Percentiles rank a stretch among this genome's conserved stretches.
phyloP scores from a whole-genome alignment of 495 filamentous ascomycete species.

The Cercophora scortea region DNA sequence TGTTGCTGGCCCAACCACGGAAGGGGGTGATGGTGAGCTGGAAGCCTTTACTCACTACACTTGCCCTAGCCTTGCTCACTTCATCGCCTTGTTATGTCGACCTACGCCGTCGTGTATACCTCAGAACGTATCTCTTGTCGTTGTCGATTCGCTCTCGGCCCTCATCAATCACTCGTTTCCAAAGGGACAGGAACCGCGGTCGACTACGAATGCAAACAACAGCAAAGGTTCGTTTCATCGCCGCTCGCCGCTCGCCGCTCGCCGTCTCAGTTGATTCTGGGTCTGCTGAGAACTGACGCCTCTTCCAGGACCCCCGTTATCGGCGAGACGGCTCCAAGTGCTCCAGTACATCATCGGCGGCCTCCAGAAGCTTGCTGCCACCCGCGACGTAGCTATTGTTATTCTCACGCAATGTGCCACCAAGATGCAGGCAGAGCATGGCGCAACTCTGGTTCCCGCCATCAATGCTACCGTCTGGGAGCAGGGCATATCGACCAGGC shows the following conservation, averaged over 20 bases:
- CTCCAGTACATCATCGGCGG: conserved; percentile 38
- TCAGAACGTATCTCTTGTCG: conserved; percentile 51
- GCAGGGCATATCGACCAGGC: conserved; percentile 51
- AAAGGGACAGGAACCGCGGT: conserved; percentile 19
- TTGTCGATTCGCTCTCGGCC: conserved; percentile 69
- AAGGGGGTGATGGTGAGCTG: neutral
- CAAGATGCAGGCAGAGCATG: conserved; percentile 49
- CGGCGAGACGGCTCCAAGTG: conserved; percentile 32
- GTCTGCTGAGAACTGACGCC: too few relatives aligned
- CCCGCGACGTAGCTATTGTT: conserved; percentile 58
- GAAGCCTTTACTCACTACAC: conserved; percentile 22
- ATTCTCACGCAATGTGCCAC: conserved; percentile 66
- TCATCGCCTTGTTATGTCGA: conserved; percentile 63
- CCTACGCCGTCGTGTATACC: conserved; percentile 55
- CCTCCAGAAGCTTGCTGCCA: conserved; percentile 61
- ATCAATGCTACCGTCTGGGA: conserved; percentile 66
- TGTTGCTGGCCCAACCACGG: conserved; percentile 3
- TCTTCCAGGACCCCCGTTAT: conserved; percentile 20
- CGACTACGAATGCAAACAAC: conserved; percentile 10
- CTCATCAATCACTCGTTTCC: conserved; percentile 70
- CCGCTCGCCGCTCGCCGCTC: too few relatives aligned
- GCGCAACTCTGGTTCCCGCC: conserved; percentile 63
- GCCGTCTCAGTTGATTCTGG: too few relatives aligned
- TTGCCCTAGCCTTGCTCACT: conserved; percentile 59
- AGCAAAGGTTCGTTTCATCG: conserved; percentile 13